Evolutionary conservation across 2,329 filamentous ascomycete genomes (phyloP).

Genomic region (Stachybotrys chlorohalonatus): DNA sequence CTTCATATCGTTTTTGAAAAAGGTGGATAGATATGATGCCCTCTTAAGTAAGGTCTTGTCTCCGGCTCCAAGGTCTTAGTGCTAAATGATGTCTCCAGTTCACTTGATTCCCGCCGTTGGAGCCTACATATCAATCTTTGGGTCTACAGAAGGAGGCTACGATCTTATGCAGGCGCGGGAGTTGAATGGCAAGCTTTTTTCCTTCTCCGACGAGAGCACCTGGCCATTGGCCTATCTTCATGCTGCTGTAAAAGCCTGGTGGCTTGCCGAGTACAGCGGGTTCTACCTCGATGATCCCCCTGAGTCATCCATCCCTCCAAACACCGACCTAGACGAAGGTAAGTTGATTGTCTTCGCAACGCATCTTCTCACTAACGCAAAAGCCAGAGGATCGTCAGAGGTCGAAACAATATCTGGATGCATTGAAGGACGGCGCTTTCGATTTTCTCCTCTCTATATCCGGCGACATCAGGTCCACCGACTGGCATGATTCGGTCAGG

Average conservation of each 20-base stretch:
- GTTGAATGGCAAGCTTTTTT: conserved; percentile 60
- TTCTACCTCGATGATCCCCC: conserved; percentile 71
- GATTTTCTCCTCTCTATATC: conserved; percentile 84
- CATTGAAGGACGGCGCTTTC: conserved; percentile 80
- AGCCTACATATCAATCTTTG: conserved; percentile 67
- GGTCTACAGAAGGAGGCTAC: conserved; percentile 63
- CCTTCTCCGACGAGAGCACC: conserved; percentile 53
- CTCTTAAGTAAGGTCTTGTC: conserved; percentile 33
- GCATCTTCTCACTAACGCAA: not conserved
- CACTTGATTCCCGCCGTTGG: conserved; percentile 78
- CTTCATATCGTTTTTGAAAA: conserved; percentile 60
- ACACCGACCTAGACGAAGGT: conserved; percentile 55
- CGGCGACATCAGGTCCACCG: conserved; percentile 67
- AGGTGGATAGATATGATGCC: conserved; percentile 67
- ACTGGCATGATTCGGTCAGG: conserved; percentile 84
- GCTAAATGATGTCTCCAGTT: conserved; percentile 30
- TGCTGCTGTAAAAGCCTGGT: conserved; percentile 71
- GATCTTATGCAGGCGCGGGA: conserved; percentile 60
- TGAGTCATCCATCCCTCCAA: conserved; percentile 43
- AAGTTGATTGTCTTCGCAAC: conserved; percentile 8
- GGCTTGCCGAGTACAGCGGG: conserved; percentile 88
- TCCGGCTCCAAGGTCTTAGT: not conserved
- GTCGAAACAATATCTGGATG: conserved; percentile 63
- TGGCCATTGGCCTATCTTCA: conserved; percentile 72
- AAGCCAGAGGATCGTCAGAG: conserved; percentile 58